phyloP scores from a whole-genome alignment of 2,329 filamentous ascomycete genomes.

The Cytospora schulzeri region DNA sequence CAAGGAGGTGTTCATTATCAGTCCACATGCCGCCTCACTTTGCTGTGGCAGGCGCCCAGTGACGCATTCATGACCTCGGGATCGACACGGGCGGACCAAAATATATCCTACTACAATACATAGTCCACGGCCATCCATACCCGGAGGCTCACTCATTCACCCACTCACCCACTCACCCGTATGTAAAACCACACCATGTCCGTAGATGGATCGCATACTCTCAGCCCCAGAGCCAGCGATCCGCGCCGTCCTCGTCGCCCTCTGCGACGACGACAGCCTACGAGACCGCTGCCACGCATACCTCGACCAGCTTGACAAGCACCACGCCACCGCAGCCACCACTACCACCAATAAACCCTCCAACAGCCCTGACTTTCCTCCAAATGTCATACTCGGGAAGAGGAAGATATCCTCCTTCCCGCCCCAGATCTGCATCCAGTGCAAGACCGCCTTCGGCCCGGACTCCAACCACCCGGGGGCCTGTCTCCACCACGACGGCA shows the following conservation, averaged over 20 bases:
- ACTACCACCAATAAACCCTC: not conserved
- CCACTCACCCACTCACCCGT: too few species aligned
- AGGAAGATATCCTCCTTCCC: constrained; percentile 17
- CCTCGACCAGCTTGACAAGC: constrained; percentile 22
- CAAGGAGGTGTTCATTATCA: too few species aligned
- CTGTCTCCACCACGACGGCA: constrained; percentile 20
- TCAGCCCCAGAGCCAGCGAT: constrained; percentile 17
- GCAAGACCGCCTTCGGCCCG: constrained; percentile 15
- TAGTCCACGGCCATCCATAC: not conserved
- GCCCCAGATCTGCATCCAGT: constrained; percentile 23
- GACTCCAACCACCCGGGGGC: constrained; percentile 16
- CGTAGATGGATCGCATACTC: constrained; percentile 23
- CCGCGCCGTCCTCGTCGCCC: constrained; percentile 23
- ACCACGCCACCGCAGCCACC: not conserved
- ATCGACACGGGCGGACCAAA: not conserved
- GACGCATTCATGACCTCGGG: not conserved
- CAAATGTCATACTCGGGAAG: constrained; percentile 1
- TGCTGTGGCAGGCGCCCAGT: not conserved
- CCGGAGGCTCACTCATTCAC: not conserved
- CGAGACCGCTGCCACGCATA: constrained; percentile 19
- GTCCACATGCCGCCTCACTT: not conserved
- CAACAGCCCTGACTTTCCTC: not conserved
- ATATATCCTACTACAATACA: too few species aligned
- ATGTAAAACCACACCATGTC: not conserved
- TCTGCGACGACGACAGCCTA: constrained; percentile 22